A percentile compares a stretch with the other conserved stretches of the same genome.
These are phyloP conservation scores for Entelexis sorbosivorans DNA, from an alignment of 1,139 yeast species.

Conservation along the genomic window DNA sequence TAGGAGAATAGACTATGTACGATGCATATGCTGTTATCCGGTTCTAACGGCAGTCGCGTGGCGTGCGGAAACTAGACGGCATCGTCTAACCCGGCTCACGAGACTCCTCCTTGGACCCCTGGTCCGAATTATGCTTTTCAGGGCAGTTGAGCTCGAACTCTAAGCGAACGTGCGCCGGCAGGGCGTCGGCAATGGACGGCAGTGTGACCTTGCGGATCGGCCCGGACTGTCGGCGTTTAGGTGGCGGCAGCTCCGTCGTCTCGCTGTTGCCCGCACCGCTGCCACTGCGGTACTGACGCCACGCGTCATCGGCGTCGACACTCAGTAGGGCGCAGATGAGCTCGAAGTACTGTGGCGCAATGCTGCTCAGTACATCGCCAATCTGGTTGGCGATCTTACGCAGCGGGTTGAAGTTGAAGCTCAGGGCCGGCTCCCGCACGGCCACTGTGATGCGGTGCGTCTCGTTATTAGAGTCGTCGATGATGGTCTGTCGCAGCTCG, in stretches of 20 bases:
- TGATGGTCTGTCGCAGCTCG: conserved; percentile 67
- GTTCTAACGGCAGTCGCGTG: too few species aligned
- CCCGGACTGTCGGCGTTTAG: not conserved
- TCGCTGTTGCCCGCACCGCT: not conserved
- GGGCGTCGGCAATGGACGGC: conserved; percentile 13
- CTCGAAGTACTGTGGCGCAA: conserved; percentile 1
- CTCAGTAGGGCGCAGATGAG: conserved; percentile 13
- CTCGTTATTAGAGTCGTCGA: conserved; percentile 24
- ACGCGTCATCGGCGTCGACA: not conserved
- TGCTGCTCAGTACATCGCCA: conserved; percentile 15
- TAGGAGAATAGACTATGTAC: not conserved
- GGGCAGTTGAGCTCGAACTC: not conserved
- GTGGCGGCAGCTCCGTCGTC: not conserved
- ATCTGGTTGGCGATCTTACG: conserved; percentile 34
- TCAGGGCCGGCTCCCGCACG: conserved; percentile 35
- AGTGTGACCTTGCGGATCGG: not conserved
- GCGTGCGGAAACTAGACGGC: too few species aligned
- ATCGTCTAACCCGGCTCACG: too few species aligned
- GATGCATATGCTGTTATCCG: too few species aligned
- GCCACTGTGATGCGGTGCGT: conserved; percentile 33
- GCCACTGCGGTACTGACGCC: not conserved
- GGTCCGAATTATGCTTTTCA: not conserved
- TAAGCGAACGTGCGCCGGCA: conserved; percentile 12
- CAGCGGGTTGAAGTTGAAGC: conserved; percentile 32
- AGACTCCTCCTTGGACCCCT: not conserved